Conservation (phyloP, 2,329 filamentous ascomycete genomes). For the Emergomyces orientalis region DNA sequence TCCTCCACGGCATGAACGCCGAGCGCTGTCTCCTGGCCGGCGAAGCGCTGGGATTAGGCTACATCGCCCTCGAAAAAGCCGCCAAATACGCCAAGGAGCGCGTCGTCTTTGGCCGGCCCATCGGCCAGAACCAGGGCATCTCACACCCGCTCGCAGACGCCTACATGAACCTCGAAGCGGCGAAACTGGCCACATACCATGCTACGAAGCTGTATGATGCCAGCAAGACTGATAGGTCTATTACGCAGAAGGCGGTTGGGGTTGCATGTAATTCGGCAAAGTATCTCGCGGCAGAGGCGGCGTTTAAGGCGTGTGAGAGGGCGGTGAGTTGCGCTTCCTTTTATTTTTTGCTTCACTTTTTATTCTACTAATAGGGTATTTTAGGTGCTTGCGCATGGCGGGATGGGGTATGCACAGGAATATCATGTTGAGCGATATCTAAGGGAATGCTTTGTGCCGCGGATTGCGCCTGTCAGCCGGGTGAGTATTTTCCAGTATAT, state of each 20-base stretch:
- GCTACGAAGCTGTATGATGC: constrained; percentile 50
- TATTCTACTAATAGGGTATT: not conserved
- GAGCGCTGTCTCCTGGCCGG: constrained; percentile 67
- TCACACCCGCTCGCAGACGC: constrained; percentile 50
- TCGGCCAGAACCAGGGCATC: constrained; percentile 52
- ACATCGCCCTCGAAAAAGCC: constrained; percentile 57
- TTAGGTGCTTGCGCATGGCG: constrained; percentile 43
- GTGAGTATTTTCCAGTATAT: constrained; percentile 9
- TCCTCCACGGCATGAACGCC: constrained; percentile 72
- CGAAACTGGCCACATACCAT: constrained; percentile 53
- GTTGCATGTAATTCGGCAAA: constrained; percentile 51
- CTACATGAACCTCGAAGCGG: constrained; percentile 54
- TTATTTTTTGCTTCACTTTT: constrained; percentile 16
- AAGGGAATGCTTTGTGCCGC: constrained; percentile 49
- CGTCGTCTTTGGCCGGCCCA: constrained; percentile 50
- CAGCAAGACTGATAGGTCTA: constrained; percentile 42
- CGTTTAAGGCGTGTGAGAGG: constrained; percentile 51
- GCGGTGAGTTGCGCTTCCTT: constrained; percentile 49
- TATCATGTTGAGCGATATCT: constrained; percentile 55
- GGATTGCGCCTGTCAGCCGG: constrained; percentile 49
- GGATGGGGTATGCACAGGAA: constrained; percentile 56
- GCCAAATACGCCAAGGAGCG: constrained; percentile 57
- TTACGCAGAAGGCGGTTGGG: constrained; percentile 50
- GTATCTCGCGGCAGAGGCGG: constrained; percentile 52
- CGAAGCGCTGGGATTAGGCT: constrained; percentile 71